These are phyloP conservation scores for Spizellomyces punctatus DNA, from an alignment of 192 early-diverging fungal species.

Conservation along the genomic window DNA sequence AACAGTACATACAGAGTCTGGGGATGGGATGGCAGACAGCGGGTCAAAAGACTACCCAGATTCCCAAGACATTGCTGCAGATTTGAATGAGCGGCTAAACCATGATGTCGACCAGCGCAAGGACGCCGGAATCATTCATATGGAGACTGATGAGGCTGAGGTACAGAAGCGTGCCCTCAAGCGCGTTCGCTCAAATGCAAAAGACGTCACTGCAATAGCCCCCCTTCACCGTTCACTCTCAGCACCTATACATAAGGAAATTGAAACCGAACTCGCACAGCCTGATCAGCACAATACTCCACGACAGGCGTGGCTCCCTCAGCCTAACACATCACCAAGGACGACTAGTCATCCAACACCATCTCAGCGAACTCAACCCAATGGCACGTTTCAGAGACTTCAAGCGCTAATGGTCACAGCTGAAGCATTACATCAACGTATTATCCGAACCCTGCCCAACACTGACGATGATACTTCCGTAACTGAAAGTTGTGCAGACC, in stretches of 20 bases:
- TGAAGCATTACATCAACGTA: constrained; percentile 8
- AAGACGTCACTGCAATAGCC: not conserved
- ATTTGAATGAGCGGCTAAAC: not conserved
- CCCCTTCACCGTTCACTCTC: not conserved
- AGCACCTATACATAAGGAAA: no score
- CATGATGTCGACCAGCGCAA: no score
- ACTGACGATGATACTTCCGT: no score
- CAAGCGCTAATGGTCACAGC: constrained; percentile 7
- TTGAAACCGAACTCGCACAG: no score
- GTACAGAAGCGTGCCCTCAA: not conserved
- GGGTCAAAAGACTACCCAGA: not conserved
- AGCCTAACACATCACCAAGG: no score
- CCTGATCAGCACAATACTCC: no score
- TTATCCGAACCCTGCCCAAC: not conserved
- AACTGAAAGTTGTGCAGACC: no score
- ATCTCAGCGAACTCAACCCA: no score
- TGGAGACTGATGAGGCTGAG: not conserved
- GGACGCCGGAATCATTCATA: no score
- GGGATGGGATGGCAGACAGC: not conserved
- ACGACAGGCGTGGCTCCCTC: no score
- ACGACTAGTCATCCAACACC: no score
- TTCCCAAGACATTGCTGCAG: not conserved
- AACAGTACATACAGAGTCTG: no score
- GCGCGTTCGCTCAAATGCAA: not conserved
- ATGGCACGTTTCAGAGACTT: not conserved